Conservation (phyloP, 371 early-diverging fungal genomes). For the Phascolomyces articulosus region DNA sequence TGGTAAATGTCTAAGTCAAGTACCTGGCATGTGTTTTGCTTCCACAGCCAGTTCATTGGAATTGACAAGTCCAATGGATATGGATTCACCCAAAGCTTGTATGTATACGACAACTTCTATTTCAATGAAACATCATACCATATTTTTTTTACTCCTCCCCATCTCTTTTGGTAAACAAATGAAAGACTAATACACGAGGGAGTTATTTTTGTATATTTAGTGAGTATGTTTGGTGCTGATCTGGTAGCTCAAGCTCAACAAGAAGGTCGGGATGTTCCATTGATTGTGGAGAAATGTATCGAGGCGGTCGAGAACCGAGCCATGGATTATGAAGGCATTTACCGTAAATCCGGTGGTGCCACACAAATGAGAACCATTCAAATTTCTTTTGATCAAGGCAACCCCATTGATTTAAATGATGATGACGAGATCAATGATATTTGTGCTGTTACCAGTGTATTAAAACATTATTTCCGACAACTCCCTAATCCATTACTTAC, state of each 20-base stretch:
- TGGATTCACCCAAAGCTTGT: slow-evolving; percentile 12
- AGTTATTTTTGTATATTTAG: background rate
- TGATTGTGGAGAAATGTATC: slow-evolving; percentile 78
- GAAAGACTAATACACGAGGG: too few species aligned
- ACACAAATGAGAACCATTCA: slow-evolving; percentile 77
- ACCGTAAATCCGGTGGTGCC: slow-evolving; percentile 90
- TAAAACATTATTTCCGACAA: slow-evolving; percentile 94
- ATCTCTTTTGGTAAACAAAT: background rate
- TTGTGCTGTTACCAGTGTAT: slow-evolving; percentile 87
- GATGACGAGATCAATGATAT: slow-evolving; percentile 62
- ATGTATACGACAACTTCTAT: background rate
- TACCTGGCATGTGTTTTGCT: slow-evolving; percentile 35
- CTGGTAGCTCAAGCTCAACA: slow-evolving; percentile 25
- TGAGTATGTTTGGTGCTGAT: slow-evolving; percentile 38
- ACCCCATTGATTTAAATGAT: slow-evolving; percentile 54
- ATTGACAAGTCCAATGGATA: slow-evolving; percentile 16
- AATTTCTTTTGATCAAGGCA: slow-evolving; percentile 52
- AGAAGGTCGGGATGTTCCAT: slow-evolving; percentile 59
- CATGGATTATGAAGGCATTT: slow-evolving; percentile 87
- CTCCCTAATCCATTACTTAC: slow-evolving; percentile 92
- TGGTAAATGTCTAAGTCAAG: slow-evolving; percentile 53
- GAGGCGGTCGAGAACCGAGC: slow-evolving; percentile 81
- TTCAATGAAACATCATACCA: background rate
- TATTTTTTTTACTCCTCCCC: background rate
- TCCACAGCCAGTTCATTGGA: slow-evolving; percentile 11